Percentiles rank a stretch among this genome's conserved stretches.
Evolutionary conservation across 768 basidiomycete species (phyloP).

Genomic region (Coprinopsis marcescibilis): DNA sequence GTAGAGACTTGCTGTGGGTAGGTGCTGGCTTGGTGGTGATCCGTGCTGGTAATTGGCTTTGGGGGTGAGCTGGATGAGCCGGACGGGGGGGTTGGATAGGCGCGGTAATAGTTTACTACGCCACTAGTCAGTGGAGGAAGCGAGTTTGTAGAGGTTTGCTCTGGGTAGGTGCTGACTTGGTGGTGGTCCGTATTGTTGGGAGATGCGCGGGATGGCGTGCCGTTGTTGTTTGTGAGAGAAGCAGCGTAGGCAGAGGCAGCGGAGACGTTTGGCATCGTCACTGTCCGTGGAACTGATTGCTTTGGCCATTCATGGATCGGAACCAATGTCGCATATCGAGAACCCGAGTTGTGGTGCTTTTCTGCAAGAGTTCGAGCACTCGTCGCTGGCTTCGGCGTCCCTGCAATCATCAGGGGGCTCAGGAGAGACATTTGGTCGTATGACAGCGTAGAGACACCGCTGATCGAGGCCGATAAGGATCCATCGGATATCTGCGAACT

Average conservation of each 20-base stretch:
- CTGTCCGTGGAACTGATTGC: slow-evolving; percentile 9
- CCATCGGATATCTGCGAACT: slow-evolving; percentile 16
- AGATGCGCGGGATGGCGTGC: neutral
- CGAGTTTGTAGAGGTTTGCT: slow-evolving; percentile 8
- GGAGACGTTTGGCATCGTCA: neutral
- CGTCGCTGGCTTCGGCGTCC: slow-evolving; percentile 26
- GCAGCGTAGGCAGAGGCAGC: neutral
- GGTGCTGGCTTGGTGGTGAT: too few relatives aligned
- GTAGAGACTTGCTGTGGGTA: neutral
- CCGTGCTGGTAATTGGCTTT: too few relatives aligned
- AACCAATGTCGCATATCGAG: slow-evolving; percentile 28
- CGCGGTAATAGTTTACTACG: neutral
- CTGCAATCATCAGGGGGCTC: slow-evolving; percentile 36
- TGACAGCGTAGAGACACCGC: slow-evolving; percentile 26
- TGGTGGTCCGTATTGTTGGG: neutral
- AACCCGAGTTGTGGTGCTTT: slow-evolving; percentile 17
- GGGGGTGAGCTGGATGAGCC: neutral
- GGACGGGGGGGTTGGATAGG: neutral
- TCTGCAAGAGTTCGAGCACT: slow-evolving; percentile 17
- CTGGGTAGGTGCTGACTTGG: neutral
- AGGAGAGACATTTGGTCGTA: slow-evolving; percentile 42
- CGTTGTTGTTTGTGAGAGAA: neutral
- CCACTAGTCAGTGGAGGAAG: neutral
- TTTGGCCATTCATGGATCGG: slow-evolving; percentile 33
- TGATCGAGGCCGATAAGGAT: slow-evolving; percentile 18